phyloP scores from a whole-genome alignment of 2,329 filamentous ascomycete species.

The Botrytis pseudocinerea region DNA sequence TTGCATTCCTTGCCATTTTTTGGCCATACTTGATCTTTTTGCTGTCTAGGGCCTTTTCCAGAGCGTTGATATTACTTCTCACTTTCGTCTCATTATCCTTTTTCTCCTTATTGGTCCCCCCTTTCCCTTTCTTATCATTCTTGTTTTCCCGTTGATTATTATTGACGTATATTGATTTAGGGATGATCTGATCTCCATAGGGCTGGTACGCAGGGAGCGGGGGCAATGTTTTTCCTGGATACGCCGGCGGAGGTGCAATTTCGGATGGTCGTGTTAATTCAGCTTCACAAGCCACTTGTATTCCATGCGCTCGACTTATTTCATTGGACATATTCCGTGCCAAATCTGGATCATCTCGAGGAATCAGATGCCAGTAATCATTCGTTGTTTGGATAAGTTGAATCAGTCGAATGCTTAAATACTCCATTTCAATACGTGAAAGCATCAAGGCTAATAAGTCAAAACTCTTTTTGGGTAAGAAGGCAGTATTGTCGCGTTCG shows the following conservation, averaged over 20 bases:
- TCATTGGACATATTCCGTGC: slow-evolving; percentile 3
- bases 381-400: slow-evolving; percentile 16
- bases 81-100: neutral
- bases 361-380: slow-evolving; percentile 17
- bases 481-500: slow-evolving; percentile 19
- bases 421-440: slow-evolving; percentile 22
- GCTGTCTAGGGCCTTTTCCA: slow-evolving; percentile 2
- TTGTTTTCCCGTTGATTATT: neutral
- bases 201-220: slow-evolving; percentile 1
- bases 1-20: slow-evolving; percentile 10
- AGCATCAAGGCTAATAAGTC: slow-evolving; percentile 20
- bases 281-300: slow-evolving; percentile 16
- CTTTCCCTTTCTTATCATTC: neutral
- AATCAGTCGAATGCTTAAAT: slow-evolving; percentile 10
- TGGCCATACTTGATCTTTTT: neutral
- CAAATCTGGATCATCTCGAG: slow-evolving; percentile 1
- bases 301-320: neutral
- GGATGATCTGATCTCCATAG: slow-evolving; percentile 11
- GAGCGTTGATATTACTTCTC: neutral
- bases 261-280: slow-evolving; percentile 18
- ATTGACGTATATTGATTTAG: neutral
- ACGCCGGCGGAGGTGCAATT: slow-evolving; percentile 23
- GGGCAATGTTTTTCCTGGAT: slow-evolving; percentile 16
- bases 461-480: slow-evolving; percentile 11
- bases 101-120: neutral